phyloP scores from a whole-genome alignment of 768 basidiomycete genomes.

The Phlebiopsis flavidoalba region DNA sequence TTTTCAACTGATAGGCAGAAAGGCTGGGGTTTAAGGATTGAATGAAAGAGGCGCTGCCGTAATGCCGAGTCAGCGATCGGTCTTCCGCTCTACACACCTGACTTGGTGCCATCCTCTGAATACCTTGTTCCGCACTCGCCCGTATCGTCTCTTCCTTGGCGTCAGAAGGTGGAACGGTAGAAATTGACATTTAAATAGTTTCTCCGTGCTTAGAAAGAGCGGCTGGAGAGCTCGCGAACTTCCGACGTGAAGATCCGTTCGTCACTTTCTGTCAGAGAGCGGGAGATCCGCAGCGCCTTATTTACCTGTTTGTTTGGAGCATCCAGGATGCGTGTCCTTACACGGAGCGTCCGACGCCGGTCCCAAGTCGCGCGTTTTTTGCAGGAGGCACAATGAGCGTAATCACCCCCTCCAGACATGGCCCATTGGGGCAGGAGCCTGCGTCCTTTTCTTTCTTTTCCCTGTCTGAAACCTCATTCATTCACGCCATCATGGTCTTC shows the following conservation, averaged over 20 bases:
- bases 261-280: conserved; percentile 74
- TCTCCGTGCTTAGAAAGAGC: conserved; percentile 58
- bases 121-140: not conserved
- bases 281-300: conserved; percentile 57
- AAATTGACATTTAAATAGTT: conserved; percentile 67
- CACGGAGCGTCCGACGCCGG: conserved; percentile 70
- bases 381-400: conserved; percentile 73
- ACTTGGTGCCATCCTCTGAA: not conserved
- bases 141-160: not conserved
- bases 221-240: conserved; percentile 73
- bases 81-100: not conserved
- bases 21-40: not conserved
- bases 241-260: conserved; percentile 77
- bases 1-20: not conserved
- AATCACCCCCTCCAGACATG: conserved; percentile 42
- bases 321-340: conserved; percentile 79
- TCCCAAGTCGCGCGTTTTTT: conserved; percentile 79
- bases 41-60: conserved; percentile 2
- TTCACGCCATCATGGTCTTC: conserved; percentile 6
- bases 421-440: not conserved
- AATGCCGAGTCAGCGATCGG: conserved; percentile 3
- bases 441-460: not conserved
- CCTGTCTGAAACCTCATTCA: not conserved
- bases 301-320: conserved; percentile 81
- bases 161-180: conserved; percentile 42